Evolutionary conservation across 2,329 filamentous ascomycete species (phyloP).

Genomic region (Pseudonectria foliicola): DNA sequence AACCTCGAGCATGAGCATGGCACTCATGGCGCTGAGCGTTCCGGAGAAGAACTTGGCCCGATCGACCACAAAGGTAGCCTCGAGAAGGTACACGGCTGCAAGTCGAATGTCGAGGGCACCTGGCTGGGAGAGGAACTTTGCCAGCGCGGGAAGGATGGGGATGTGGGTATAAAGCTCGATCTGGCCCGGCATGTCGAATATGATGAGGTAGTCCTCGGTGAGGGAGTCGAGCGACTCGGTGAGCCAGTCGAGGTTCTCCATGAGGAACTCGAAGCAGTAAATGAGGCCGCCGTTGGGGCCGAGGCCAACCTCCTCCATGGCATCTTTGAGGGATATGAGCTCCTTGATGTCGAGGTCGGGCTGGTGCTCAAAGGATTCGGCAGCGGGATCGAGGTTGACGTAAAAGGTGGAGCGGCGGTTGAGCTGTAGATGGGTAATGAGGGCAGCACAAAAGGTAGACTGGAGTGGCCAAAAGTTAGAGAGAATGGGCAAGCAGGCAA

Average conservation of each 20-base stretch:
- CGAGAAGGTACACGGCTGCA: slow-evolving; percentile 89
- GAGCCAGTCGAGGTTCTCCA: slow-evolving; percentile 90
- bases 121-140: slow-evolving; percentile 70
- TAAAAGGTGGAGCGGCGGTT: slow-evolving; percentile 94
- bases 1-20: slow-evolving; percentile 97
- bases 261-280: slow-evolving; percentile 93
- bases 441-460: slow-evolving; percentile 89
- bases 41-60: slow-evolving; percentile 96
- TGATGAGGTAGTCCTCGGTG: slow-evolving; percentile 92
- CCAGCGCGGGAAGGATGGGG: slow-evolving; percentile 78
- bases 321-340: slow-evolving; percentile 86
- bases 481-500: slow-evolving; percentile 12
- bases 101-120: slow-evolving; percentile 83
- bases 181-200: slow-evolving; percentile 98
- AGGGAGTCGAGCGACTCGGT: slow-evolving; percentile 76
- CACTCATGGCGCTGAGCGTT: slow-evolving; percentile 92
- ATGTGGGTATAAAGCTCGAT: slow-evolving; percentile 98
- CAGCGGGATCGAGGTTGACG: slow-evolving; percentile 95
- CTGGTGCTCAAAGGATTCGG: slow-evolving; percentile 83
- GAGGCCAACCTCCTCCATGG: slow-evolving; percentile 89
- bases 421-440: slow-evolving; percentile 88
- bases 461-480: slow-evolving; percentile 26
- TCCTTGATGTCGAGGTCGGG: slow-evolving; percentile 95
- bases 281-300: slow-evolving; percentile 90
- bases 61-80: slow-evolving; percentile 92